phyloP scores from a whole-genome alignment of 495 filamentous ascomycete genomes.

The Penicillium simplicissimum region DNA sequence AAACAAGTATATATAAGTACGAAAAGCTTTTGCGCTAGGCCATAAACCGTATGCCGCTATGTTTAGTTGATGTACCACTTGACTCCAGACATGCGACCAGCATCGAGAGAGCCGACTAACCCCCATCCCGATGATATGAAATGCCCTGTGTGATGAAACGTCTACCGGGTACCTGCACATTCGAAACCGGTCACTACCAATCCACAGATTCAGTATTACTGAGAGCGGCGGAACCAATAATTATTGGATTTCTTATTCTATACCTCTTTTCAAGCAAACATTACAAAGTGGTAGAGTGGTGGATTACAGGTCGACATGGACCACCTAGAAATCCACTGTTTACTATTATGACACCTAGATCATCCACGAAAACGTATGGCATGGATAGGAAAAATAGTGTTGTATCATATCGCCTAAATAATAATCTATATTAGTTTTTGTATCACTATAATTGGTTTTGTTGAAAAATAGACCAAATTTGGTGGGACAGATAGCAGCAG shows the following conservation, averaged over 20 bases:
- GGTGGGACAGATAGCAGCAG: constrained; percentile 25
- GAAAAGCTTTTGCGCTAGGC: too few species aligned
- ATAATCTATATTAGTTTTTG: too few species aligned
- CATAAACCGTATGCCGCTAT: too few species aligned
- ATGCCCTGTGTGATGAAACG: constrained; percentile 25
- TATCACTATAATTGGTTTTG: too few species aligned
- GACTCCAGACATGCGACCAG: not conserved
- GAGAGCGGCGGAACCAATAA: constrained; percentile 8
- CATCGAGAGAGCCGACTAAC: too few species aligned
- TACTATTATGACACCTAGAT: constrained; percentile 15
- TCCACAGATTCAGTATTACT: constrained; percentile 13
- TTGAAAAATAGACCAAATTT: too few species aligned
- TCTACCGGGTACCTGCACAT: constrained; percentile 20
- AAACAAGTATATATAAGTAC: too few species aligned
- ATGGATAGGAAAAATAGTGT: constrained; percentile 20
- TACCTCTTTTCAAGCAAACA: constrained; percentile 12
- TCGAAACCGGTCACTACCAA: constrained; percentile 18
- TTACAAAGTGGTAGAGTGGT: constrained; percentile 17
- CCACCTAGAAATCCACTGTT: constrained; percentile 13
- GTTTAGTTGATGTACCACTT: too few species aligned
- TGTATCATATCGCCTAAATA: too few species aligned
- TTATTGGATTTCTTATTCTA: constrained; percentile 9
- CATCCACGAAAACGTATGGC: constrained; percentile 13
- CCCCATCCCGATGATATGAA: constrained; percentile 29
- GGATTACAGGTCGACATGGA: constrained; percentile 12